phyloP scores from a whole-genome alignment of 495 filamentous ascomycete genomes.

The Xylaria sp. region DNA sequence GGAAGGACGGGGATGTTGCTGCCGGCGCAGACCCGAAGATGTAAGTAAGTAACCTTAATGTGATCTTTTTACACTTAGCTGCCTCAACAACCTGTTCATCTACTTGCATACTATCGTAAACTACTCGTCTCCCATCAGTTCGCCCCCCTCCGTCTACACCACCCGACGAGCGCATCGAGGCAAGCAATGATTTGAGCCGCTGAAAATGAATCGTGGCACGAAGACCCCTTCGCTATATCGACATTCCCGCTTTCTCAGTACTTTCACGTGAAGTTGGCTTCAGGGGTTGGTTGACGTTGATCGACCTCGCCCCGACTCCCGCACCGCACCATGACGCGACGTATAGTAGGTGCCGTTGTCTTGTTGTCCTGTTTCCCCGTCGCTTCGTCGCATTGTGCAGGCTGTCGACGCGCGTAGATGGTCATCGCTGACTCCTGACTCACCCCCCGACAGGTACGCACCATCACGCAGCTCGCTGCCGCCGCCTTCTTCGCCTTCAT shows the following conservation, averaged over 20 bases:
- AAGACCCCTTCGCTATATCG: conserved; percentile 15
- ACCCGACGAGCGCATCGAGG: background rate
- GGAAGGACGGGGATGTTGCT: conserved; percentile 7
- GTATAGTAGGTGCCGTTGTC: conserved; percentile 47
- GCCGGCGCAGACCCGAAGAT: background rate
- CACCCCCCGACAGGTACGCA: conserved; percentile 72
- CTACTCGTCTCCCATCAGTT: background rate
- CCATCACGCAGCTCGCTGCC: conserved; percentile 77
- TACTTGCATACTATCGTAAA: background rate
- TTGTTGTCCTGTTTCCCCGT: too few relatives aligned
- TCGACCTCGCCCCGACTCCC: conserved; percentile 34
- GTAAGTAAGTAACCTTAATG: too few relatives aligned
- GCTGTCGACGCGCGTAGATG: background rate
- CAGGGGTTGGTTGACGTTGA: conserved; percentile 15
- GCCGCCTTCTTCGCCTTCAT: conserved; percentile 71
- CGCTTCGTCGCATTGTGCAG: background rate
- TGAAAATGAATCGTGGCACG: conserved; percentile 30
- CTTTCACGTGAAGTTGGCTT: conserved; percentile 26
- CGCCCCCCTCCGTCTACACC: background rate
- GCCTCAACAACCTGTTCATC: background rate
- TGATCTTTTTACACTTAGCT: background rate
- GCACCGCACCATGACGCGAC: conserved; percentile 53
- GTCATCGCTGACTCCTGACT: background rate
- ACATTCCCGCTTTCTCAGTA: conserved; percentile 11
- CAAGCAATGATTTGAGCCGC: conserved; percentile 19